Percentiles rank a stretch among this genome's conserved stretches.
Conservation (phyloP, 1,284 basidiomycete genomes). For the Fomitopsis pinicola region DNA sequence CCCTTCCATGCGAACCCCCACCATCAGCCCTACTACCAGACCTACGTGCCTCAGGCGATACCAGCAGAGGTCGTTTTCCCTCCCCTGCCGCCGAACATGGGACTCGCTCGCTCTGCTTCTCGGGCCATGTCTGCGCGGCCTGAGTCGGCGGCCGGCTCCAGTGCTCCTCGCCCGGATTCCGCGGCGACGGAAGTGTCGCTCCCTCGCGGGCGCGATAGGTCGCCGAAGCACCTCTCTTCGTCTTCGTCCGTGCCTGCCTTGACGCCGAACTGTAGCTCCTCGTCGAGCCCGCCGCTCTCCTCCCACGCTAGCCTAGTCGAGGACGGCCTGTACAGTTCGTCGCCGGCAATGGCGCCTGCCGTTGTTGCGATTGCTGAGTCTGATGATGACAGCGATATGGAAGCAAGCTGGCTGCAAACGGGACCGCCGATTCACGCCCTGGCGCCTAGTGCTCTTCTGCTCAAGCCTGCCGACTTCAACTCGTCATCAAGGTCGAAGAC, state of each 20-base stretch:
- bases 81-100: conserved; percentile 50
- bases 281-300: conserved; percentile 60
- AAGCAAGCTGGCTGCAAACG: conserved; percentile 8
- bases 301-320: conserved; percentile 19
- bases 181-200: not conserved
- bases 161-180: not conserved
- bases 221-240: conserved; percentile 15
- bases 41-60: conserved; percentile 39
- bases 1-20: conserved; percentile 53
- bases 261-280: conserved; percentile 58
- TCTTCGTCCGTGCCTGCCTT: conserved; percentile 50
- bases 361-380: conserved; percentile 1
- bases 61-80: conserved; percentile 68
- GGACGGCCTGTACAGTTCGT: conserved; percentile 13
- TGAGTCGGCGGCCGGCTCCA: not conserved
- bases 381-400: conserved; percentile 11
- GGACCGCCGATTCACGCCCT: conserved; percentile 6
- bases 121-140: not conserved
- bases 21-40: conserved; percentile 67
- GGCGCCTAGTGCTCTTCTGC: conserved; percentile 10
- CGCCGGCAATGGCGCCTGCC: conserved; percentile 9
- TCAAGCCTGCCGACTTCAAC: not conserved
- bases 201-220: conserved; percentile 4
- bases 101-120: conserved; percentile 31
- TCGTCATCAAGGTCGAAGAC: not conserved